phyloP scores from a whole-genome alignment of 208 protist genomes.

The Cochliopodium minus region DNA sequence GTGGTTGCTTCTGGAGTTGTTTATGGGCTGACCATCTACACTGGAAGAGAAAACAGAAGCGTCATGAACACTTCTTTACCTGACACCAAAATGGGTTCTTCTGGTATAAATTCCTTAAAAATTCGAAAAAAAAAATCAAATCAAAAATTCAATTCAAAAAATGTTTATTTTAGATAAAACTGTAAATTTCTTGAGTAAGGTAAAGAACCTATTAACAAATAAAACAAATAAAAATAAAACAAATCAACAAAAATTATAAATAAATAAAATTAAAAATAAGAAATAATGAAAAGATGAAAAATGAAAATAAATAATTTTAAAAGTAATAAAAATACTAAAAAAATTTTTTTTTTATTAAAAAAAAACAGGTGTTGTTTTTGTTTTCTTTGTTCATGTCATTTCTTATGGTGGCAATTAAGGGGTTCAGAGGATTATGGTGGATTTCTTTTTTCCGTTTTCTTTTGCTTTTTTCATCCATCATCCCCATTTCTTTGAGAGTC shows the following conservation, averaged over 20 bases:
- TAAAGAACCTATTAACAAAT: too few species aligned
- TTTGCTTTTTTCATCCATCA: constrained; percentile 90
- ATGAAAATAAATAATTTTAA: too few species aligned
- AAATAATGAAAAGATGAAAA: too few species aligned
- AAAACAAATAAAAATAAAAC: too few species aligned
- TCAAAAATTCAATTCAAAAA: constrained; percentile 74
- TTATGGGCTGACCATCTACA: constrained; percentile 64
- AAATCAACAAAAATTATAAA: too few species aligned
- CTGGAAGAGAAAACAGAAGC: constrained; percentile 71
- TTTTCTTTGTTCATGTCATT: constrained; percentile 33
- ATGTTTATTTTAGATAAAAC: too few species aligned
- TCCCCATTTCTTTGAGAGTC: constrained; percentile 88
- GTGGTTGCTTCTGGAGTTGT: constrained; percentile 72
- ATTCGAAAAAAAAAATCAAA: too few species aligned
- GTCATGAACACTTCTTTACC: constrained; percentile 77
- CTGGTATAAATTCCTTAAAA: too few species aligned
- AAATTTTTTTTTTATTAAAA: too few species aligned
- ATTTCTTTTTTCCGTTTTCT: constrained; percentile 78
- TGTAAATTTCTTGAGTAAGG: too few species aligned
- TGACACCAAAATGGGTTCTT: constrained; percentile 62
- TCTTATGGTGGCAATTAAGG: constrained; percentile 33
- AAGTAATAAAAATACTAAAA: too few species aligned
- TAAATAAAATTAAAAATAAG: too few species aligned
- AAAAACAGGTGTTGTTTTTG: constrained; percentile 25
- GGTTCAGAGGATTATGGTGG: constrained; percentile 45